Conservation (phyloP, 2,329 filamentous ascomycete genomes). For the Exophiala calicioides region DNA sequence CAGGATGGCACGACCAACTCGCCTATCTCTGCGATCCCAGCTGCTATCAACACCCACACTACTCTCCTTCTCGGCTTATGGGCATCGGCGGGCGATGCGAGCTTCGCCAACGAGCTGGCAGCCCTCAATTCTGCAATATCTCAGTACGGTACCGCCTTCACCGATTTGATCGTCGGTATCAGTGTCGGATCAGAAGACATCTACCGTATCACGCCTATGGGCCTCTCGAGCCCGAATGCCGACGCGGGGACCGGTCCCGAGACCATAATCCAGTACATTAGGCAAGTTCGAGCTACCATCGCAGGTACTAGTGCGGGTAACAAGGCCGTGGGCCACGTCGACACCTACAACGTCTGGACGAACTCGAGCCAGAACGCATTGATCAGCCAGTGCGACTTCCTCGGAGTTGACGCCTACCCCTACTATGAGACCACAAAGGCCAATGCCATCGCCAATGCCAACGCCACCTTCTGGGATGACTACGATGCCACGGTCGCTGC, state of each 20-base stretch:
- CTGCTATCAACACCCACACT: conserved; percentile 78
- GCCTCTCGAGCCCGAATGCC: conserved; percentile 62
- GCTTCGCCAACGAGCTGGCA: conserved; percentile 70
- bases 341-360: conserved; percentile 81
- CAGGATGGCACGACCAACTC: conserved; percentile 61
- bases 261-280: conserved; percentile 68
- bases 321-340: conserved; percentile 75
- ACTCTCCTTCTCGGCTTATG: conserved; percentile 79
- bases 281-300: conserved; percentile 65
- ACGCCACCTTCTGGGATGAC: conserved; percentile 69
- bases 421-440: conserved; percentile 70
- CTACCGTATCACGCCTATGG: conserved; percentile 74
- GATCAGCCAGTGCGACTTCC: conserved; percentile 70
- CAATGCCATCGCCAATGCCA: conserved; percentile 60
- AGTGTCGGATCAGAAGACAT: conserved; percentile 85
- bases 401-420: conserved; percentile 81
- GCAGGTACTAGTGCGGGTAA: conserved; percentile 60
- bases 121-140: conserved; percentile 70
- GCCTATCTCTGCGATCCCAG: conserved; percentile 72
- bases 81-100: conserved; percentile 67
- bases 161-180: conserved; percentile 73
- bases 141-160: conserved; percentile 67
- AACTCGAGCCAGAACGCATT: conserved; percentile 68
- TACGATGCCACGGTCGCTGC: conserved; percentile 60
- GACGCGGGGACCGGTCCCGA: conserved; percentile 64